A percentile compares a stretch with the other conserved stretches of the same genome.
Evolutionary conservation across 441 rosid species (phyloP).

Genomic region (Pelargonium fulgidum): DNA sequence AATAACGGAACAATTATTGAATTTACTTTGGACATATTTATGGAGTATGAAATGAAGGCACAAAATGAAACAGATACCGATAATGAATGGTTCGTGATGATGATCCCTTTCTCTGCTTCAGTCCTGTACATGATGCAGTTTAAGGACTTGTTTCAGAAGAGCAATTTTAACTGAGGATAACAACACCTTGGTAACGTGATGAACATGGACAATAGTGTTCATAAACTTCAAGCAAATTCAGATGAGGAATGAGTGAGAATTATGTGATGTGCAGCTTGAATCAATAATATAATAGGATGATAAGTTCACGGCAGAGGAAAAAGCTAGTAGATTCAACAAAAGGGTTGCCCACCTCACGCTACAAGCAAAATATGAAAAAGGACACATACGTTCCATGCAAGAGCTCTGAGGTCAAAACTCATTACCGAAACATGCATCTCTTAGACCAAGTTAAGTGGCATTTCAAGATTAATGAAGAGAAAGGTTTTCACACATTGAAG

Average conservation of each 20-base stretch:
- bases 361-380: background rate
- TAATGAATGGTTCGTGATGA: constrained; percentile 82
- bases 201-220: constrained; percentile 14
- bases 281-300: background rate
- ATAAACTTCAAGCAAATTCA: constrained; percentile 20
- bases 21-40: background rate
- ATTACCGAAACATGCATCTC: too few species aligned
- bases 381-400: background rate
- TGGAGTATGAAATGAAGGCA: background rate
- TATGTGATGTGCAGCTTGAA: background rate
- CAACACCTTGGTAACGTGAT: background rate
- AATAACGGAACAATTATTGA: background rate
- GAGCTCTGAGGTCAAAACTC: background rate
- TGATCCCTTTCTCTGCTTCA: constrained; percentile 90
- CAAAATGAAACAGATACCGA: constrained; percentile 42
- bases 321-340: background rate
- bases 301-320: background rate
- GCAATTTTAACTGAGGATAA: constrained; percentile 13
- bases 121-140: constrained; percentile 50
- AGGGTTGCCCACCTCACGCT: background rate
- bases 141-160: constrained; percentile 16
- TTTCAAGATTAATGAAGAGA: background rate
- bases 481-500: background rate
- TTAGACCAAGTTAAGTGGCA: too few species aligned
- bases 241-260: background rate